Conservation (phyloP, 2,329 filamentous ascomycete species). For the Berkeleyomyces basicola region DNA sequence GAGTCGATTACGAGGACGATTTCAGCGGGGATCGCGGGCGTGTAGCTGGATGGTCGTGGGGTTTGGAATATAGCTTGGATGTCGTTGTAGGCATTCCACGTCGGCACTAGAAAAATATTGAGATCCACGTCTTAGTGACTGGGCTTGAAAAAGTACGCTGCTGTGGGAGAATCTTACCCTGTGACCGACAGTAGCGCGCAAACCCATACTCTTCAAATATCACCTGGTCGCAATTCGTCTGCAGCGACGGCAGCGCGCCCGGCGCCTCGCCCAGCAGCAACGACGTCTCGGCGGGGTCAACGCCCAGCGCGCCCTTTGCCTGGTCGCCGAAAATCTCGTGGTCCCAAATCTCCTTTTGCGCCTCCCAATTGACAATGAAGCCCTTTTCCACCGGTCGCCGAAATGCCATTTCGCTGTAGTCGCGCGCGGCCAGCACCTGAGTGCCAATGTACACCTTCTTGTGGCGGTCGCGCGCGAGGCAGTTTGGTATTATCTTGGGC, state of each 20-base stretch:
- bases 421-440: conserved; percentile 61
- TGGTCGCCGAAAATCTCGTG: conserved; percentile 57
- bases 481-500: conserved; percentile 70
- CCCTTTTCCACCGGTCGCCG: conserved; percentile 85
- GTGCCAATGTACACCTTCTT: conserved; percentile 64
- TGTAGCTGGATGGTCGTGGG: conserved; percentile 28
- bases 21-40: conserved; percentile 44
- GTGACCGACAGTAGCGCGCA: conserved; percentile 61
- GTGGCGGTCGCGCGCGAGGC: conserved; percentile 67
- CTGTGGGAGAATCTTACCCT: conserved; percentile 32
- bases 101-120: conserved; percentile 35
- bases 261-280: conserved; percentile 74
- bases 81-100: conserved; percentile 70
- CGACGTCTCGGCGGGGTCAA: conserved; percentile 66
- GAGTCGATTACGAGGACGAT: conserved; percentile 79
- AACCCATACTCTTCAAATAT: conserved; percentile 97
- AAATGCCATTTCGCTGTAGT: conserved; percentile 80
- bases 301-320: conserved; percentile 41
- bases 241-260: conserved; percentile 63
- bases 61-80: conserved; percentile 52
- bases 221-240: conserved; percentile 87
- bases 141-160: too few relatives aligned
- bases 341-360: conserved; percentile 91
- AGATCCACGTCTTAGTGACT: neutral
- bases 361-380: conserved; percentile 92